Evolutionary conservation across 176 grass and related monocot species (phyloP).

Genomic region (Secale cereale): DNA sequence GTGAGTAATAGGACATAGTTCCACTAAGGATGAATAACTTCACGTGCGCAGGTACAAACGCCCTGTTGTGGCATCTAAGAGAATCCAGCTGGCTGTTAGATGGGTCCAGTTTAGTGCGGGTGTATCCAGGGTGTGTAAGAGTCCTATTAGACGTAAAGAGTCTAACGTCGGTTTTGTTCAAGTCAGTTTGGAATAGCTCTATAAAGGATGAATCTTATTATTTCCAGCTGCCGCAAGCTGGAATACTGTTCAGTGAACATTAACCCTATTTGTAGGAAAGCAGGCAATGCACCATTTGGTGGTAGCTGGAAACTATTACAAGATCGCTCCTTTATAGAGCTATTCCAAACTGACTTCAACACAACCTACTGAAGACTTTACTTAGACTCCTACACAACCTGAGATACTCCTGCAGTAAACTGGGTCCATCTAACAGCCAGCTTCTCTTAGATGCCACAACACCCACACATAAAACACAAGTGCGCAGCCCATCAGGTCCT

Average conservation of each 20-base stretch:
- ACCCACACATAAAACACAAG: not conserved
- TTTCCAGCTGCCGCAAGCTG: not conserved
- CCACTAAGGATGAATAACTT: conserved; percentile 16
- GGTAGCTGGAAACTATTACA: not conserved
- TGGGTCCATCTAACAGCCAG: not conserved
- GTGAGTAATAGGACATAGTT: not conserved
- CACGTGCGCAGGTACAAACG: not conserved
- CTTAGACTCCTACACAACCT: not conserved
- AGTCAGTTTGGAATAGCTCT: not conserved
- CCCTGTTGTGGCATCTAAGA: not conserved
- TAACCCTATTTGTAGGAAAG: not conserved
- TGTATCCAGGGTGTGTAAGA: not conserved
- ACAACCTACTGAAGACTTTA: not conserved
- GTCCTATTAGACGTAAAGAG: not conserved
- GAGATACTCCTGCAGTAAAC: not conserved
- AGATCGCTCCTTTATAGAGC: not conserved
- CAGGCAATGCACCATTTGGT: not conserved
- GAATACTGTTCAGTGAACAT: not conserved
- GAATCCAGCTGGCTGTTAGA: not conserved
- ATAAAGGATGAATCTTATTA: not conserved
- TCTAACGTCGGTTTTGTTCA: not conserved
- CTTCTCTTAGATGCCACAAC: not conserved
- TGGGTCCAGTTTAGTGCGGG: not conserved
- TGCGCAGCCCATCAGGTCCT: not conserved
- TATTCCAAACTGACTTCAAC: not conserved